A percentile compares a stretch with the other conserved stretches of the same genome.
phyloP scores from a whole-genome alignment of 352 stramenopile genomes.

The Thraustochytrium sp. region DNA sequence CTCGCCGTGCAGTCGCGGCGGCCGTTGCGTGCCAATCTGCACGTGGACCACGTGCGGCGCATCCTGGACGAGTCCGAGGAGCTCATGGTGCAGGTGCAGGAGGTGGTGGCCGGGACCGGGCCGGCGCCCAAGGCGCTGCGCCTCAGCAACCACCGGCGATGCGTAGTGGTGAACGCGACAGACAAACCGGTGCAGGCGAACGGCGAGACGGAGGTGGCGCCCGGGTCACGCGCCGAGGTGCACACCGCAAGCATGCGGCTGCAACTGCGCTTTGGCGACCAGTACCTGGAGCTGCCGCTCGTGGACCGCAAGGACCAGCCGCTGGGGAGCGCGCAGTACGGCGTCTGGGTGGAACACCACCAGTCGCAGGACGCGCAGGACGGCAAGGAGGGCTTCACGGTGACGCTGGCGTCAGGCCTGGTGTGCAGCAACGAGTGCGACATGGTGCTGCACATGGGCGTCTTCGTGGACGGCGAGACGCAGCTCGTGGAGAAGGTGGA shows the following conservation, averaged over 20 bases:
- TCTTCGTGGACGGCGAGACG: neutral
- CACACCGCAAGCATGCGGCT: neutral
- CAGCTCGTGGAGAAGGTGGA: neutral
- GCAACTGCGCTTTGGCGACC: neutral
- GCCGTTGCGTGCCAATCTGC: neutral
- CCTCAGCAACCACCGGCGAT: neutral
- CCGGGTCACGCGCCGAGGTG: neutral
- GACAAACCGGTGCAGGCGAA: neutral
- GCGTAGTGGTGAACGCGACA: neutral
- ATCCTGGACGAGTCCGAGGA: neutral
- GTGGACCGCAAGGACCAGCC: neutral
- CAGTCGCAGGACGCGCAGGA: neutral
- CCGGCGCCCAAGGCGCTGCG: neutral
- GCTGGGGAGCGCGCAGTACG: neutral
- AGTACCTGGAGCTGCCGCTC: neutral
- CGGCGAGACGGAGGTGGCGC: neutral
- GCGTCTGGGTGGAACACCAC: neutral
- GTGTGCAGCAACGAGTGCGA: slow-evolving; percentile 4
- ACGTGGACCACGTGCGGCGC: neutral
- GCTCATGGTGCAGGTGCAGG: neutral
- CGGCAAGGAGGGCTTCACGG: neutral
- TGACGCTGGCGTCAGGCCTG: neutral
- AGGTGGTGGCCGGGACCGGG: neutral
- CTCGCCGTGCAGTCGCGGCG: neutral
- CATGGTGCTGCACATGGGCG: neutral